A percentile compares a stretch with the other conserved stretches of the same genome.
Conservation (phyloP, 176 grass and related monocot species). For the Leersia perrieri region DNA sequence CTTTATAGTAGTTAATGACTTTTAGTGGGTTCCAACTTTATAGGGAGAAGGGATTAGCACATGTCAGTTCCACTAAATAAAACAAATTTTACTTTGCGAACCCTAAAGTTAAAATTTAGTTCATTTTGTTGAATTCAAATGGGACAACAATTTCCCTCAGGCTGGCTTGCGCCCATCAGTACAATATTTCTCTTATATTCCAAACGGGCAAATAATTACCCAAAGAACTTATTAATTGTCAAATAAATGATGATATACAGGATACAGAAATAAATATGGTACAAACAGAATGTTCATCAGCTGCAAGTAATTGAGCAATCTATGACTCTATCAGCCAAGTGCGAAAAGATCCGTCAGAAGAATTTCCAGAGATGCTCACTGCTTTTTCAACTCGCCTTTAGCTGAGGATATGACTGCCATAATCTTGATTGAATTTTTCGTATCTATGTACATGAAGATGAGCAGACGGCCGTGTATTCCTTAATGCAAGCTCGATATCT, state of each 20-base stretch:
- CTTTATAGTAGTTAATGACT: no score
- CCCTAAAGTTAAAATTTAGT: no score
- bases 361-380: neutral
- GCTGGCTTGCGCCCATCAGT: no score
- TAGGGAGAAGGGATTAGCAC: no score
- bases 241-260: conserved; percentile 48
- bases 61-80: no score
- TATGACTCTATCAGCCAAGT: neutral
- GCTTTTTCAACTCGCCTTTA: conserved; percentile 27
- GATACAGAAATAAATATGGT: conserved; percentile 10
- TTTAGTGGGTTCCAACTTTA: no score
- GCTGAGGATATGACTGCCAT: conserved; percentile 74
- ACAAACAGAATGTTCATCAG: neutral
- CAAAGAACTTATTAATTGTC: conserved; percentile 28
- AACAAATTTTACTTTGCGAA: no score
- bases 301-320: conserved; percentile 2
- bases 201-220: neutral
- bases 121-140: no score
- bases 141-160: no score
- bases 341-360: conserved; percentile 1
- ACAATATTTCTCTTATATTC: conserved; percentile 6
- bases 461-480: conserved; percentile 82
- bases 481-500: conserved; percentile 76
- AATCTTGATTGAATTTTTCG: conserved; percentile 89
- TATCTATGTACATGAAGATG: conserved; percentile 90